These are phyloP conservation scores for Trichoderma harzianum DNA, from an alignment of 2,329 filamentous ascomycete genomes.

Conservation along the genomic window DNA sequence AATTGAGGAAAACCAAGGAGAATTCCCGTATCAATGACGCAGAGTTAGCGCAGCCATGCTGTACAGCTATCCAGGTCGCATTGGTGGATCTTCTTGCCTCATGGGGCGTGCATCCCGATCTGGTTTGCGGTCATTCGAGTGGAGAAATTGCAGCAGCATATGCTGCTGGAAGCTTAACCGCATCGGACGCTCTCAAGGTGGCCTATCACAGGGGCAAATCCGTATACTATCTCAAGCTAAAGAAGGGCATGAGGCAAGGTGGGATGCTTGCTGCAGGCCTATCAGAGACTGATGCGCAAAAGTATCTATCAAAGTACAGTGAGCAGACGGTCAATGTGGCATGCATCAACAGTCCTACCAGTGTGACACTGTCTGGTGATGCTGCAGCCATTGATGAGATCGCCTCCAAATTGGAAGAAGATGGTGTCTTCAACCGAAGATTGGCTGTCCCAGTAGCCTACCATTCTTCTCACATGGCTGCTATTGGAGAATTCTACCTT, in stretches of 20 bases:
- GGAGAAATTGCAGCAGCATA: constrained; percentile 42
- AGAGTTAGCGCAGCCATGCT: constrained; percentile 22
- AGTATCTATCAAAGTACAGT: constrained; percentile 10
- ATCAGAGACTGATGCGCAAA: constrained; percentile 12
- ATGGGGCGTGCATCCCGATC: constrained; percentile 29
- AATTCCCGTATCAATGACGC: constrained; percentile 17
- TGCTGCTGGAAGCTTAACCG: constrained; percentile 23
- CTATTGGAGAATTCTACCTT: constrained; percentile 24
- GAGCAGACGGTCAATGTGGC: constrained; percentile 13
- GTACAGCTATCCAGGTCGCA: constrained; percentile 42
- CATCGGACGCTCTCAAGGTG: constrained; percentile 29
- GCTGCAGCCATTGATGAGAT: constrained; percentile 36
- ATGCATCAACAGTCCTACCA: constrained; percentile 19
- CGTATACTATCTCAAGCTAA: constrained; percentile 2
- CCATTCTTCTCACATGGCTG: constrained; percentile 32
- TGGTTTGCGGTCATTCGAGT: constrained; percentile 38
- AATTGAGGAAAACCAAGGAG: constrained; percentile 4
- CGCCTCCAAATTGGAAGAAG: constrained; percentile 32
- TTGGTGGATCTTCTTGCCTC: constrained; percentile 37
- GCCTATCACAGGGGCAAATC: constrained; percentile 16
- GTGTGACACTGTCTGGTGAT: constrained; percentile 20
- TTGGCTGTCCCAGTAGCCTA: constrained; percentile 46
- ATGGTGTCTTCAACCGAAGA: constrained; percentile 41
- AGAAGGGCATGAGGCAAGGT: background rate
- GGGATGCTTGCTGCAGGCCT: constrained; percentile 16